Conservation (phyloP, 805 yeast species). For the Monosporozyma siamensis region DNA sequence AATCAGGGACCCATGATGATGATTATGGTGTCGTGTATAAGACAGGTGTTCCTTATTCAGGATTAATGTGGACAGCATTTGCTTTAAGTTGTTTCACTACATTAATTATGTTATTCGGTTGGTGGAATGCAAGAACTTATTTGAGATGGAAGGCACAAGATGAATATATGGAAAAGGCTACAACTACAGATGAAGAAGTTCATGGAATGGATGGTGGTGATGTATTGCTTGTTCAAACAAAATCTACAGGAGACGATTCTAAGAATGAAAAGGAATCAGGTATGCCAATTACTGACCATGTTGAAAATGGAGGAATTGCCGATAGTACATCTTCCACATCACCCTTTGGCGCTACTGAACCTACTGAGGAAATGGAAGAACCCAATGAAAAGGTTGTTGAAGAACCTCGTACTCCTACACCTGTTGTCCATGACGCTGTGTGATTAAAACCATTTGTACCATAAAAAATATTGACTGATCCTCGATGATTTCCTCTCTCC, state of each 20-base stretch:
- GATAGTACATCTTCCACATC: background rate
- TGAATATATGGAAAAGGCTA: background rate
- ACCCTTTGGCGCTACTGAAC: background rate
- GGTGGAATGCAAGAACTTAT: constrained; percentile 5
- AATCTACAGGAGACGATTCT: constrained; percentile 1
- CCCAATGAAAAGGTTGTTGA: background rate
- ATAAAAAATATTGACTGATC: no score
- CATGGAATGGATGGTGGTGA: background rate
- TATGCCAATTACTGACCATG: background rate
- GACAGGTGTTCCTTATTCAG: constrained; percentile 20
- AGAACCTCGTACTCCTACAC: background rate
- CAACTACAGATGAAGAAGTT: background rate
- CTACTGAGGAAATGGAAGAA: background rate
- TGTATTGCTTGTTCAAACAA: background rate
- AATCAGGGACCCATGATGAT: constrained; percentile 26
- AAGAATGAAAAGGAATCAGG: background rate
- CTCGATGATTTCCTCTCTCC: no score
- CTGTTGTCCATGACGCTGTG: no score
- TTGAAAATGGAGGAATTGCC: background rate
- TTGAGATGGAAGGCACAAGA: background rate
- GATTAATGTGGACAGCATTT: constrained; percentile 28
- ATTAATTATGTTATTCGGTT: constrained; percentile 1
- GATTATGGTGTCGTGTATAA: constrained; percentile 23
- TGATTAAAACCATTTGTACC: no score
- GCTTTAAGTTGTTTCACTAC: constrained; percentile 12